Percentiles rank a stretch among this genome's conserved stretches.
Evolutionary conservation across 2,329 filamentous ascomycete species (phyloP).

Genomic region (Penicillium sumatraense): DNA sequence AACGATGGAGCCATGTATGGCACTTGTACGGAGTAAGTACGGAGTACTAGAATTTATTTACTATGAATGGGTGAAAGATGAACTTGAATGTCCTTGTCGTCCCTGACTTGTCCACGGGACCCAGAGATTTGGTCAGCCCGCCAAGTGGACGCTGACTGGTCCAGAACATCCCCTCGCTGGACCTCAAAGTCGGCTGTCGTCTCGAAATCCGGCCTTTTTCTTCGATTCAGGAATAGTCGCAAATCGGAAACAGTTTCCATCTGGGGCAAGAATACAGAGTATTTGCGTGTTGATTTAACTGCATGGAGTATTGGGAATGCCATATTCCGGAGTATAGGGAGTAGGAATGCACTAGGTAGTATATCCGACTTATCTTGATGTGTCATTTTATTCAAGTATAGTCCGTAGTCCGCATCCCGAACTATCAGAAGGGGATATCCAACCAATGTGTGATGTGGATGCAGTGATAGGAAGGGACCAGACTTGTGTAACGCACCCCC

Average conservation of each 20-base stretch:
- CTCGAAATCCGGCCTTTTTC: not conserved
- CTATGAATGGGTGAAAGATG: not conserved
- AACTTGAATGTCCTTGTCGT: not conserved
- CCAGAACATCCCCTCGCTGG: not conserved
- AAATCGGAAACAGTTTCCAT: not conserved
- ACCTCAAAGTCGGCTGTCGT: not conserved
- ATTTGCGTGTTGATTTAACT: not conserved
- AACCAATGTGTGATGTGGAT: no score
- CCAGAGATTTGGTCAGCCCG: not conserved
- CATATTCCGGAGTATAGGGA: no score
- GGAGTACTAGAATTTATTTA: no score
- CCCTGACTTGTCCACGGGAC: not conserved
- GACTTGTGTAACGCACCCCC: not conserved
- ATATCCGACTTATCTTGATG: not conserved
- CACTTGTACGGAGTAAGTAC: not conserved
- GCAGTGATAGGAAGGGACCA: not conserved
- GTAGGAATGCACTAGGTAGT: not conserved
- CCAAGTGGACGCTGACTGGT: not conserved
- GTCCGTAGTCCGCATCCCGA: no score
- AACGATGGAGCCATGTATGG: conserved; percentile 13
- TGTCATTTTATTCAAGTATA: not conserved
- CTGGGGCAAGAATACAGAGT: not conserved
- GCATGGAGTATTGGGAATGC: no score
- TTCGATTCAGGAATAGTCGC: not conserved
- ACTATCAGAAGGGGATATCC: not conserved